Percentiles rank a stretch among this genome's conserved stretches.
phyloP scores from a whole-genome alignment of 768 basidiomycete genomes.

The Leccinum rimulosum region DNA sequence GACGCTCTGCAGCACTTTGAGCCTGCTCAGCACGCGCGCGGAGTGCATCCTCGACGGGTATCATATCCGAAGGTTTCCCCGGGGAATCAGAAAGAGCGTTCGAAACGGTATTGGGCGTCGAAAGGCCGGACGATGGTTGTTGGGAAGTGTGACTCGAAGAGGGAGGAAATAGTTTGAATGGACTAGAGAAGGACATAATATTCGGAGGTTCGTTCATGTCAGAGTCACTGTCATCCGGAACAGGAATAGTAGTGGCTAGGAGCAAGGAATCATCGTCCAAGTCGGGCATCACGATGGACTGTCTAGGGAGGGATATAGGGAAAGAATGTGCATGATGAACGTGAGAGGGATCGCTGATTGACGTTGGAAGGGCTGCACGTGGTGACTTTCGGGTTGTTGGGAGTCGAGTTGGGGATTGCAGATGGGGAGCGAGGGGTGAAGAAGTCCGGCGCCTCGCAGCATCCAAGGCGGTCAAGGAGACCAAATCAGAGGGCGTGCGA shows the following conservation, averaged over 20 bases:
- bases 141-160: conserved; percentile 38
- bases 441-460: conserved; percentile 45
- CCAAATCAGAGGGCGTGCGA: conserved; percentile 45
- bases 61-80: conserved; percentile 40
- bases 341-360: conserved; percentile 26
- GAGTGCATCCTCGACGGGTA: conserved; percentile 79
- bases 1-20: conserved; percentile 84
- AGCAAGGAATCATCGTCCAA: conserved; percentile 56
- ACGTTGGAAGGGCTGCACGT: conserved; percentile 37
- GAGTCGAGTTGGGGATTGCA: conserved; percentile 32
- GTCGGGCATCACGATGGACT: conserved; percentile 44
- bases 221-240: conserved; percentile 72
- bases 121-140: conserved; percentile 49
- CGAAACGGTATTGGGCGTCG: conserved; percentile 49
- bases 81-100: conserved; percentile 60
- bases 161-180: conserved; percentile 51
- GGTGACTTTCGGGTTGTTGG: conserved; percentile 40
- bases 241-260: conserved; percentile 68
- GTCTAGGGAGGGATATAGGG: conserved; percentile 35
- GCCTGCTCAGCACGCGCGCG: conserved; percentile 89
- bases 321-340: conserved; percentile 13
- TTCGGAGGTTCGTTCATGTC: conserved; percentile 58
- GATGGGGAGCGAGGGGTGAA: conserved; percentile 41
- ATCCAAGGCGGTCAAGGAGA: conserved; percentile 19
- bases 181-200: conserved; percentile 69